Conservation (phyloP, 1,284 basidiomycete species). For the Xerocomus tenax region DNA sequence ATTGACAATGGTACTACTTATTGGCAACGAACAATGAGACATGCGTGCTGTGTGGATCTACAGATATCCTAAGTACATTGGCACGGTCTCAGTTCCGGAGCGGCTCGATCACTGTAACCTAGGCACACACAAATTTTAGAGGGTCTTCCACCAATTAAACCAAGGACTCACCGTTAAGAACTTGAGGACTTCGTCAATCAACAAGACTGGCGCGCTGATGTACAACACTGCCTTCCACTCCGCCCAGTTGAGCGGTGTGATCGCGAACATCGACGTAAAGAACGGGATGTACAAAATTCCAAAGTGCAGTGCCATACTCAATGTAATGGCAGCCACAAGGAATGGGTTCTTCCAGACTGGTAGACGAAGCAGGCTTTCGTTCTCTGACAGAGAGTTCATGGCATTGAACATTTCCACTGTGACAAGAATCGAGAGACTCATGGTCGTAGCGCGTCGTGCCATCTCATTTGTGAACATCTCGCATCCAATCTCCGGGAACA, state of each 20-base stretch:
- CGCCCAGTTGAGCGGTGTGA: conserved; percentile 80
- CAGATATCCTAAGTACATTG: too few relatives aligned
- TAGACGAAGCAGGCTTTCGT: conserved; percentile 82
- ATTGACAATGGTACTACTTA: too few relatives aligned
- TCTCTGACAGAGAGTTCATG: conserved; percentile 97
- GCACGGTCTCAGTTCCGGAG: conserved; percentile 18
- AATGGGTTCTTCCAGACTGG: conserved; percentile 92
- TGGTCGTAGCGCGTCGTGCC: conserved; percentile 84
- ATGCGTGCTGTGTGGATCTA: conserved; percentile 2
- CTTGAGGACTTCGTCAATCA: conserved; percentile 90
- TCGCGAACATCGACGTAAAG: conserved; percentile 86
- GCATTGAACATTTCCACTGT: conserved; percentile 99
- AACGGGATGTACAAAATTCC: conserved; percentile 93
- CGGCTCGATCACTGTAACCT: conserved; percentile 35
- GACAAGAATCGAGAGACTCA: conserved; percentile 90
- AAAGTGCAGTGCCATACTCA: conserved; percentile 89
- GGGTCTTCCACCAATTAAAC: not conserved
- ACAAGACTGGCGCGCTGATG: conserved; percentile 81
- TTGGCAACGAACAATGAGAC: not conserved
- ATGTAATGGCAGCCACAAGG: conserved; percentile 77
- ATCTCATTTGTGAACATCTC: conserved; percentile 86
- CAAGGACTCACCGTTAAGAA: conserved; percentile 57
- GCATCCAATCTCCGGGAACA: conserved; percentile 87
- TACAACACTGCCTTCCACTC: conserved; percentile 95
- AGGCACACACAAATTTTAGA: conserved; percentile 1